Percentiles rank a stretch among this genome's conserved stretches.
These are phyloP conservation scores for Candida sojae DNA, from an alignment of 1,139 yeast genomes.

Conservation along the genomic window DNA sequence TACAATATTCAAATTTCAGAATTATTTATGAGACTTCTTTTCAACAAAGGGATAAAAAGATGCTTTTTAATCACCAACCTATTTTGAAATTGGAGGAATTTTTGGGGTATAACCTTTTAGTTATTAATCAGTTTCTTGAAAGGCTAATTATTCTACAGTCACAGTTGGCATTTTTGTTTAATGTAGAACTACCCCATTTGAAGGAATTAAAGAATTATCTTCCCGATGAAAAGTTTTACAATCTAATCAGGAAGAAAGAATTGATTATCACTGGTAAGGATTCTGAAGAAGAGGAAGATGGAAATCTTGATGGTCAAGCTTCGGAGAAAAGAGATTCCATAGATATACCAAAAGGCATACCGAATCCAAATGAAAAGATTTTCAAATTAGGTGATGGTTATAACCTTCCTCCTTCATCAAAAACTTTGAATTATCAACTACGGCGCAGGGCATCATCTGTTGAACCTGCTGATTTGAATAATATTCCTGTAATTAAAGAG, in stretches of 20 bases:
- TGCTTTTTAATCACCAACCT: conserved; percentile 29
- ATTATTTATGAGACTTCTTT: conserved; percentile 29
- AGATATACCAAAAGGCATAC: conserved; percentile 11
- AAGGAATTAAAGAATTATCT: conserved; percentile 28
- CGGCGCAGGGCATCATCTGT: conserved; percentile 22
- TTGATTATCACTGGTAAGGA: conserved; percentile 26
- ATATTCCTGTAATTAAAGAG: conserved; percentile 15
- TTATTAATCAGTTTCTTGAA: conserved; percentile 43
- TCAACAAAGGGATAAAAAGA: conserved; percentile 11
- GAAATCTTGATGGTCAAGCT: conserved; percentile 10
- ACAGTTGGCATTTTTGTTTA: conserved; percentile 28
- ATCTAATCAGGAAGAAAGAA: conserved; percentile 39
- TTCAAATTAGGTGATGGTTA: conserved; percentile 39
- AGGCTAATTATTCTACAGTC: conserved; percentile 37
- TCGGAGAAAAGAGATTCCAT: not conserved
- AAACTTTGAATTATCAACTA: conserved; percentile 38
- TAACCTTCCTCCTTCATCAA: conserved; percentile 43
- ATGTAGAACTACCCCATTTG: conserved; percentile 35
- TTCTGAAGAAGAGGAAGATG: conserved; percentile 16
- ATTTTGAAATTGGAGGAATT: conserved; percentile 31
- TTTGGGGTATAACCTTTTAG: conserved; percentile 28
- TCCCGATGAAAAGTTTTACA: conserved; percentile 38
- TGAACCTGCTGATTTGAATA: conserved; percentile 14
- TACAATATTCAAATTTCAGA: conserved; percentile 26
- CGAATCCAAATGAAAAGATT: conserved; percentile 25